These are phyloP conservation scores for Bipolaris sorokiniana DNA, from an alignment of 2,329 filamentous ascomycete species.

Conservation along the genomic window DNA sequence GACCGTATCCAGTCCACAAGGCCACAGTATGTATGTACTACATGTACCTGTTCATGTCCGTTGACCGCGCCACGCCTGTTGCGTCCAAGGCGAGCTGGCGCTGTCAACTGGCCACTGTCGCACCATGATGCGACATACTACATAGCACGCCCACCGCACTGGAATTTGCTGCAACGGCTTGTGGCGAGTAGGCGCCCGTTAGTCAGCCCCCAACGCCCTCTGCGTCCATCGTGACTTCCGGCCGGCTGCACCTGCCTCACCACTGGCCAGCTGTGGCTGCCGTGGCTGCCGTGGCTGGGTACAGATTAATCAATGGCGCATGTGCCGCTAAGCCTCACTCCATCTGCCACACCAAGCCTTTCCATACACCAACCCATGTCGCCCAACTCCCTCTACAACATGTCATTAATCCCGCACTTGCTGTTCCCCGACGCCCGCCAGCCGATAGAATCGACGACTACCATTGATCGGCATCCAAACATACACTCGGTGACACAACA, in stretches of 20 bases:
- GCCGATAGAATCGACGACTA: neutral
- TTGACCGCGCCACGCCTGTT: too few relatives aligned
- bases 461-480: neutral
- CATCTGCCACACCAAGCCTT: conserved; percentile 13
- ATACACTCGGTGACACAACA: neutral
- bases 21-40: too few relatives aligned
- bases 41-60: too few relatives aligned
- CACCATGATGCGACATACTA: too few relatives aligned
- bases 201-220: conserved; percentile 1
- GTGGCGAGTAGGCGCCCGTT: neutral
- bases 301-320: conserved; percentile 23
- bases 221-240: conserved; percentile 4
- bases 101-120: too few relatives aligned
- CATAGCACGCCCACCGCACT: neutral
- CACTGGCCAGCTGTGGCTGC: conserved; percentile 8
- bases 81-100: too few relatives aligned
- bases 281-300: conserved; percentile 21
- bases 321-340: conserved; percentile 25
- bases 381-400: conserved; percentile 1
- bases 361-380: conserved; percentile 15
- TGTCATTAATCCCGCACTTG: neutral
- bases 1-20: too few relatives aligned
- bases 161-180: neutral
- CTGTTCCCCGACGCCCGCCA: neutral
- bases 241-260: conserved; percentile 6